phyloP scores from a whole-genome alignment of 371 early-diverging fungal species.

The Rhizopus stolonifer region DNA sequence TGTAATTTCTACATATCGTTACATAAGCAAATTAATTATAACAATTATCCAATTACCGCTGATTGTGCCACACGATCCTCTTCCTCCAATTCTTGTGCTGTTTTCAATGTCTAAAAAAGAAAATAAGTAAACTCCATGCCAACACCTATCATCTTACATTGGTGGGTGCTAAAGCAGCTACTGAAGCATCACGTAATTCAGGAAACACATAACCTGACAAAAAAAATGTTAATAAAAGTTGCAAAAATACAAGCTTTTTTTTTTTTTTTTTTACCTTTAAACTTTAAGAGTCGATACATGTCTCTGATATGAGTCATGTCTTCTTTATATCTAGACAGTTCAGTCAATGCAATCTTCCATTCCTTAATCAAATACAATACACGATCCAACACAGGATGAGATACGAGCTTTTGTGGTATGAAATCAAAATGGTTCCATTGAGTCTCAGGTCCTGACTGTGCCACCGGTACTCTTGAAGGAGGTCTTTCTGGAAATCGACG shows the following conservation, averaged over 20 bases:
- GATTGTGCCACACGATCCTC: conserved; percentile 87
- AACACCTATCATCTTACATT: conserved; percentile 36
- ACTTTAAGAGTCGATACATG: conserved; percentile 84
- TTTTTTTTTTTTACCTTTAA: conserved; percentile 57
- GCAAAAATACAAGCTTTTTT: not conserved
- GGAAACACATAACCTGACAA: conserved; percentile 85
- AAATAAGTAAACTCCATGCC: not conserved
- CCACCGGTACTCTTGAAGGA: conserved; percentile 44
- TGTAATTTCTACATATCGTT: conserved; percentile 78
- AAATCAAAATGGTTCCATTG: conserved; percentile 36
- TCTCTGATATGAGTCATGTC: conserved; percentile 91
- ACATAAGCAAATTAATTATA: not conserved
- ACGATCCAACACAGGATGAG: conserved; percentile 70
- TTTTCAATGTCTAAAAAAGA: conserved; percentile 59
- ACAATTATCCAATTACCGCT: conserved; percentile 55
- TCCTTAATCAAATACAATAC: conserved; percentile 90
- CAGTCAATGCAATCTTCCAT: conserved; percentile 87
- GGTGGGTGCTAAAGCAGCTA: conserved; percentile 63
- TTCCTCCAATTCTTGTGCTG: conserved; percentile 91
- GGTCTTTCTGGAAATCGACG: conserved; percentile 87
- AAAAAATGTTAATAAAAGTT: not conserved
- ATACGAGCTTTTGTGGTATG: conserved; percentile 26
- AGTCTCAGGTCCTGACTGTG: conserved; percentile 28
- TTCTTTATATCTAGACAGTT: conserved; percentile 79
- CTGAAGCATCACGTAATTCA: conserved; percentile 62